Evolutionary conservation across 192 early-diverging fungal genomes (phyloP), one percentile per base, ranked within the genome.

Genomic region (Mortierella hygrophila): DNA sequence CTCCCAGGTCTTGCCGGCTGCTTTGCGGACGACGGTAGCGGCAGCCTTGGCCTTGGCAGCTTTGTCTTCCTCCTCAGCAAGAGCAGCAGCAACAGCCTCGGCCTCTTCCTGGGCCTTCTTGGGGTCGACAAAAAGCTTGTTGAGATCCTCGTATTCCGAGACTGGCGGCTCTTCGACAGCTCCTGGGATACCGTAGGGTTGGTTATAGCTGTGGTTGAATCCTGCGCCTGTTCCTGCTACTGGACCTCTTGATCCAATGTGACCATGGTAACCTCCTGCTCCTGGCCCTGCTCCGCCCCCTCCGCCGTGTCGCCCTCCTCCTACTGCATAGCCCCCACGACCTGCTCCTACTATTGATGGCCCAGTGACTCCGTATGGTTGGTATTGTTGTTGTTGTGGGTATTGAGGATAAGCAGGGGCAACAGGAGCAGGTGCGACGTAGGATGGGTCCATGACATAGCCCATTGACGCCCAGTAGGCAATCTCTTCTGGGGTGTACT

Each of bases 1-100:
- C 80, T 98, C 97, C 98, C 98, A 99, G 38, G 95, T 92, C 83
- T 97, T 94, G 26, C 98, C 98, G 70, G 96, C 98, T 0, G 97
- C 98, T 47, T 93, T 92, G 46, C 98, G 89, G 42, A 98, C 82
- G 8, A 95, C 88, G 21, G 92, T 91, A 55, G 92, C 94, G 69
- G 93, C 91, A 71, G 82, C 90, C 75, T 91, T 91, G 72, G 81
- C 90, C 75, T 90, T 90, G 40, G 83, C 82, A 20, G 83, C 83
- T 29, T 47, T 69, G 38, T 88, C 78, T 54, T 87, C 89, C 35
- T 80, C 73, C 32, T 80, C 80, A 21, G 78, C 72, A 4, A 32
- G 26, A 21, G 68, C 68, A 18, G 84, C 84, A 49, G 75, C 72
- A 32, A 79, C 84, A 37, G 79, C 79, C 6, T 74, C 78, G 11